Conservation (phyloP, 306 rosid genomes). For the Vicia sativa region DNA sequence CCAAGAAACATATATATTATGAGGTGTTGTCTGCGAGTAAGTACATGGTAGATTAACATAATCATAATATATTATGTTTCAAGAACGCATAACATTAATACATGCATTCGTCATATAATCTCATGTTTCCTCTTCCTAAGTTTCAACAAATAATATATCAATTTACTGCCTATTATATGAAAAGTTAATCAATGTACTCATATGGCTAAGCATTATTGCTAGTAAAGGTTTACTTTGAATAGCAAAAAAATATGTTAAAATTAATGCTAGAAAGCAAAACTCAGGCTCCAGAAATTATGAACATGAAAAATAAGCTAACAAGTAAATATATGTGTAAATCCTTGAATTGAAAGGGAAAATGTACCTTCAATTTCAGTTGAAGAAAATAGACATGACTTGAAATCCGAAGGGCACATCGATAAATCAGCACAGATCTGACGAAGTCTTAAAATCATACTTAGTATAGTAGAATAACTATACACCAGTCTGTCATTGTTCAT, state of each 20-base stretch:
- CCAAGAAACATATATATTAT: neutral
- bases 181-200: neutral
- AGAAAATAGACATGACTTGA: slow-evolving; percentile 47
- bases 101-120: slow-evolving; percentile 3
- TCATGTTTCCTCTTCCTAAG: neutral
- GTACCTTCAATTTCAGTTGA: slow-evolving; percentile 67
- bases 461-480: slow-evolving; percentile 53
- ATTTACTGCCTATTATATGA: neutral
- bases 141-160: neutral
- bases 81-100: neutral
- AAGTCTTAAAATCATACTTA: slow-evolving; percentile 68
- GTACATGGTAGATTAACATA: slow-evolving; percentile 1
- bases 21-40: neutral
- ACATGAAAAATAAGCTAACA: slow-evolving; percentile 17
- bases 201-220: neutral
- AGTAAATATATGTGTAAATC: slow-evolving; percentile 9
- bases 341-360: neutral
- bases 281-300: slow-evolving; percentile 15
- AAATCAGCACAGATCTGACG: slow-evolving; percentile 80
- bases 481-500: slow-evolving; percentile 37
- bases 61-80: slow-evolving; percentile 7
- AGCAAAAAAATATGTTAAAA: neutral
- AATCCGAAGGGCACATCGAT: slow-evolving; percentile 68
- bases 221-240: neutral
- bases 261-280: neutral